Evolutionary conservation across 768 basidiomycete genomes (phyloP), one percentile per base, ranked within the genome.

Genomic region (Pisolithus marmoratus): DNA sequence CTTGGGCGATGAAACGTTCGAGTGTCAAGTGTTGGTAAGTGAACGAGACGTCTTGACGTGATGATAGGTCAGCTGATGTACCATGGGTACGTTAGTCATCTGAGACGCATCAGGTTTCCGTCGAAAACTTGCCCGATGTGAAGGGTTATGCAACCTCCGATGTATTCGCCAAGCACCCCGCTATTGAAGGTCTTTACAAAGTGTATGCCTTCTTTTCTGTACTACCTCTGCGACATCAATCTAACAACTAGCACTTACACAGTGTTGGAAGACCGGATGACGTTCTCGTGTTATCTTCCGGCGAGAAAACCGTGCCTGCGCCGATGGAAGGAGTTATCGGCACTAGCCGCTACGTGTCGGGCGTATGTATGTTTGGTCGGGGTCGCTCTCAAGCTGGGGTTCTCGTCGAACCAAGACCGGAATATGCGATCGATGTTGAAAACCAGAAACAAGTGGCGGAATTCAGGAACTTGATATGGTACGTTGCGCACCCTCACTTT

Each of bases 131-230:
- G 5, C 53, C 58, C 3, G 69, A 78, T 34, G 61, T 64, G 5
- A 61, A 57, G 38, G 76, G 76, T 12, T 78, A 77, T 45, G 71
- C 70, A 2, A 76, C 71, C 11, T 70, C 69, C 3, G 78, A 79
- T 60, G 57, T 76, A 7, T 76, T 73, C 54, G 50, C 69, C 31
- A 66, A 63, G 23, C 78, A 80, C 53, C 75, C 78, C 1, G 72
- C 70, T 6, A 70, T 71, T 9, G 58, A 67, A 4, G 61, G 67
- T 14, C 59, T 74, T n/a, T 80, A 72, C 65, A 76, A 69, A 58
- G 62, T 76, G 75, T 77, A 49, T 5, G 61, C 46, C 20, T 17
- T 36, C 20, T 15, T n/a, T 8, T 49, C 22, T 14, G 8, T 24
- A 4, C 42, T 15, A 19, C 17, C 31, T 19, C 0, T 2, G 7